Evolutionary conservation across 2,329 filamentous ascomycete species (phyloP), one percentile per base, ranked within the genome.

Genomic region (Fusarium dimerum): DNA sequence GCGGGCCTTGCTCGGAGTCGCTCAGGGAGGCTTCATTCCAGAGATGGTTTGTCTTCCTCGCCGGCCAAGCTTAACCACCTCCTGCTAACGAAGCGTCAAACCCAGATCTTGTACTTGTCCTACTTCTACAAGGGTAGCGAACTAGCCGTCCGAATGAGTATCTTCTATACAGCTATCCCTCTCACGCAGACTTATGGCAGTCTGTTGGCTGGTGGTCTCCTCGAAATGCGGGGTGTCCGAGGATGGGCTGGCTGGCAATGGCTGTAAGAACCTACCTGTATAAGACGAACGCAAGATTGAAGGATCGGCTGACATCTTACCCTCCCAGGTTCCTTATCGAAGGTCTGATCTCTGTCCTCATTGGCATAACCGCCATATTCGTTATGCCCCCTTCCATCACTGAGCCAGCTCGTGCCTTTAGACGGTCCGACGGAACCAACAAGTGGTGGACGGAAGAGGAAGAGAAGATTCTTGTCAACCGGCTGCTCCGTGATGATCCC

Each of bases 391-490:
- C 76, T 2, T 46, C 47, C 3, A 54, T 54, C 8, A 55, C 53
- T 1, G 50, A 53, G 43, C 54, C 55, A 4, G 52, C 52, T 7
- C 34, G 41, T 6, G 54, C 52, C 48, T 55, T 55, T 18, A 48
- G 46, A 8, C 40, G 40, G 2, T 26, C 40, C 15, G 40, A 43
- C 17, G 74, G 79, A 2, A 75, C 72, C 18, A 76, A 78, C 2
- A 77, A 80, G 0, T 87, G 84, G 84, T 87, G 86, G 64, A 79
- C 63, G 4, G 80, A 84, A 42, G 77, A 66, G 66, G 83, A 86
- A 57, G 79, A 85, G 51, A 73, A 72, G 18, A 86, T 87, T 51
- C 76, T 87, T 3, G 81, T 86, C 39, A 87, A 86, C 58, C 74
- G 85, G 1, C 68, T 78, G 9, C 60, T 78, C 8, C 78, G 84